phyloP scores from a whole-genome alignment of 2,329 filamentous ascomycete genomes.

The Aureobasidium sp. region DNA sequence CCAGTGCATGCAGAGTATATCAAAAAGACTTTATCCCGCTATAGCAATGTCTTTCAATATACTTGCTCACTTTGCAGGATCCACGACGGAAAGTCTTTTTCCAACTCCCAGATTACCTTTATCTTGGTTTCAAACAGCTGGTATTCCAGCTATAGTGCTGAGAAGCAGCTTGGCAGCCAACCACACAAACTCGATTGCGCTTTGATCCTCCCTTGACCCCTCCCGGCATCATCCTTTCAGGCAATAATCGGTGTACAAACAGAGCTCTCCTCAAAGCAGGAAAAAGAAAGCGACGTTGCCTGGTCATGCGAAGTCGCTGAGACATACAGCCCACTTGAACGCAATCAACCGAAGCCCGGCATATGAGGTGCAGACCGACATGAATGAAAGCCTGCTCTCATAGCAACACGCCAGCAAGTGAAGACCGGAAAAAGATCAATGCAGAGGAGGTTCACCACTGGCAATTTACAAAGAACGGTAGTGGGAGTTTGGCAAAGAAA shows the following conservation, averaged over 20 bases:
- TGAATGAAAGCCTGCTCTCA: neutral
- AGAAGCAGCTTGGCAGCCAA: neutral
- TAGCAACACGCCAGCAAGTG: neutral
- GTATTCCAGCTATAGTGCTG: neutral
- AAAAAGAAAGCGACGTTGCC: slow-evolving; percentile 8
- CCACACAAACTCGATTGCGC: neutral
- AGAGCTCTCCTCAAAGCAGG: neutral
- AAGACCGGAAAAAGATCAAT: slow-evolving; percentile 10
- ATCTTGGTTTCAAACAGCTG: neutral
- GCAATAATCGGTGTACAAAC: slow-evolving; percentile 9
- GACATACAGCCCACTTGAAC: slow-evolving; percentile 10
- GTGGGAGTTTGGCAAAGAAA: neutral
- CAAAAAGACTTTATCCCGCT: neutral
- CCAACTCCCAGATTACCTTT: neutral
- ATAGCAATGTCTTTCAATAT: neutral
- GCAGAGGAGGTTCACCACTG: neutral
- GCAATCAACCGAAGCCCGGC: slow-evolving; percentile 9
- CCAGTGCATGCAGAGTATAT: slow-evolving; percentile 1
- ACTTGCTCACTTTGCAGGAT: neutral
- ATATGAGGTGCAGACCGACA: slow-evolving; percentile 10
- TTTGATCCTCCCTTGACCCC: slow-evolving; percentile 7
- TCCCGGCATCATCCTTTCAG: neutral
- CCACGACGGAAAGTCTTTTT: neutral
- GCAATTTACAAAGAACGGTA: neutral
- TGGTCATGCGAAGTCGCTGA: slow-evolving; percentile 8